Evolutionary conservation across 2,329 filamentous ascomycete species (phyloP), one percentile per base, ranked within the genome.

Genomic region (Elsinoe necatrix): DNA sequence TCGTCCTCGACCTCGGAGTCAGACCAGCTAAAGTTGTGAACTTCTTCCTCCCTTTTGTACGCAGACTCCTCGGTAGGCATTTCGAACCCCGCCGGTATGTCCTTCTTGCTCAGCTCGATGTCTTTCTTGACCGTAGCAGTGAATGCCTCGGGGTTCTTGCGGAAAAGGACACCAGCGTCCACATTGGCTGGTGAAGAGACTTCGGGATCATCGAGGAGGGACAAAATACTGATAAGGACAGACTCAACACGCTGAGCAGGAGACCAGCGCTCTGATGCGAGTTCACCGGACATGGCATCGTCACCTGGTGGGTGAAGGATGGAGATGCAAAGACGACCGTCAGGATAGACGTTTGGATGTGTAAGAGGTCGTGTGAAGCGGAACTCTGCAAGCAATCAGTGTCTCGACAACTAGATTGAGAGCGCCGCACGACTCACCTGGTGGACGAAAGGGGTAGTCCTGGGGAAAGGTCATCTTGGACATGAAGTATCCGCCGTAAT

Each of bases 171-270:
- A 57, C 89, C 83, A 1, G 93, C 92, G 64, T 97, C 92, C 56
- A 97, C 91, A 69, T 97, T 97, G 61, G 92, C 93, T 0, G 93
- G 89, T 0, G 90, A 95, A 64, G 84, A 89, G 65, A 95, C 89
- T 71, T 98, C 92, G 12, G 92, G 89, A 65, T 95, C 89, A 69
- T 97, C 93, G 56, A 98, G 83, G 1, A 98, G 82, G 4, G 93
- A 86, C 6, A 97, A 81, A 16, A 97, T 88, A 7, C 89, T 95
- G 60, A 95, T 89, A 16, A 98, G 80, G 34, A 98, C 91, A 1
- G 90, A 95, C 74, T 97, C 93, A 48, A 95, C 92, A 18, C 91
- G 87, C 71, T 97, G 92, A 3, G 93, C 84, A 1, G 93, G 91
- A 4, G 89, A 90, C 92, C 92, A 98, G 58, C 92, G 87, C 73